Base-by-base conservation (phyloP, 495 filamentous ascomycete species). In the Trichoderma gamsii region DNA sequence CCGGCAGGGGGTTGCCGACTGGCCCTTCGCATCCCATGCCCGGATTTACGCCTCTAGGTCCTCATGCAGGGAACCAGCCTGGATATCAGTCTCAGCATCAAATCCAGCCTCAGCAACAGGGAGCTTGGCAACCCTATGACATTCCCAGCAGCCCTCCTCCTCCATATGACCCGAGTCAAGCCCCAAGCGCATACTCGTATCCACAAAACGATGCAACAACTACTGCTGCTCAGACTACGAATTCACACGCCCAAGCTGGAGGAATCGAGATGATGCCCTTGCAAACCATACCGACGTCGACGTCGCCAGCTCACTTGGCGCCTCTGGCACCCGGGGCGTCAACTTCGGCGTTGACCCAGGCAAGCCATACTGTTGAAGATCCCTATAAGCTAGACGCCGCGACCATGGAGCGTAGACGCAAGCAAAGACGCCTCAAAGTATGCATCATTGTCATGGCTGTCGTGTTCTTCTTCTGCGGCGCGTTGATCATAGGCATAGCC, bases 71-170 rank as follows among this genome's bases (percentile, higher is more conserved):
- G 25, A 32, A 21, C 56, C 23, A 13, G 11, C 5, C 56, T 18
- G 23, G 27, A 61, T 61, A 61, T 21, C 56, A 61, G 23, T 4
- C 23, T 61, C 56, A 61, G 16, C 56, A 61, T 61, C 56, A 61
- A 29, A 3, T 29, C 56, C 56, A 61, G 23, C 8, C 23, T 61
- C 56, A 61, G 27, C 15, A 61, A 11, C 56, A 61, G 56, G 56
- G 25, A 61, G 25, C 23, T 32, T 61, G 56, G 56, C 56, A 27
- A 12, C 23, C 56, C 25, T 61, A 61, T 25, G 56, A 61, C 6
- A 61, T 61, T 4, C 56, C 56, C 56, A 61, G 56, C 56, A 61
- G 56, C 25, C 56, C 56, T 29, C 56, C 56, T 32, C 56, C 56
- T 18, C 56, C 56, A 1, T 61, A 61, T 32, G 56, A 61, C 27